Evolutionary conservation across 75 land plant species (phyloP).

Genomic region (Pinus albicaulis): DNA sequence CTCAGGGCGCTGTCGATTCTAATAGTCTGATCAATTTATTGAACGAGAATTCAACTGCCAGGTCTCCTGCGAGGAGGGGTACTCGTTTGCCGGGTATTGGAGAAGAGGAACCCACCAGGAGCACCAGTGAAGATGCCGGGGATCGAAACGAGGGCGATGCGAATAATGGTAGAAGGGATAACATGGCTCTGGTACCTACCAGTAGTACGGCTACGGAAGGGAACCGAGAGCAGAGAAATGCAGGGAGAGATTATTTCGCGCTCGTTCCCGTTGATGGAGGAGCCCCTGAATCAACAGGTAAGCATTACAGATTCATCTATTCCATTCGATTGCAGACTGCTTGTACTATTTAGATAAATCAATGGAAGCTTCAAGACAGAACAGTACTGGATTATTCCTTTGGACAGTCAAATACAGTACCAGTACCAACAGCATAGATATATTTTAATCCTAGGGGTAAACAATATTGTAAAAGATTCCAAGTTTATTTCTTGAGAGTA

Average conservation of each 20-base stretch:
- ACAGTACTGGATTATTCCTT: too few relatives aligned
- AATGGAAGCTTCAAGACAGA: too few relatives aligned
- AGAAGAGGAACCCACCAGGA: constrained; percentile 1
- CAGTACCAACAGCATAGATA: too few relatives aligned
- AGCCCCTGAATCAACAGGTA: background rate
- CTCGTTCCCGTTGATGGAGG: constrained; percentile 1
- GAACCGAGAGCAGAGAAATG: background rate
- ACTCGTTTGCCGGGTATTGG: constrained; percentile 8
- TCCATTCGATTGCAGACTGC: too few relatives aligned
- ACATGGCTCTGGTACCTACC: constrained; percentile 1
- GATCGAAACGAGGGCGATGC: background rate
- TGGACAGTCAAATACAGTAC: too few relatives aligned
- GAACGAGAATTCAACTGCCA: background rate
- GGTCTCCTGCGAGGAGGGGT: background rate
- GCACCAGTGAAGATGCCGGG: background rate
- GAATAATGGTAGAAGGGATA: background rate
- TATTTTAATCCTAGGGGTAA: too few relatives aligned
- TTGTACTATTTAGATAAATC: too few relatives aligned
- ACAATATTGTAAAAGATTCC: too few relatives aligned
- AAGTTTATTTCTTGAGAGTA: too few relatives aligned
- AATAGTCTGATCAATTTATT: background rate
- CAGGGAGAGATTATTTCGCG: constrained; percentile 3
- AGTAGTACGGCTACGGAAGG: background rate
- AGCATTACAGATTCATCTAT: too few relatives aligned
- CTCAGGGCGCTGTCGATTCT: background rate